Percentiles rank a stretch among this genome's conserved stretches.
Conservation (phyloP, 2,329 filamentous ascomycete genomes). For the Fusarium begoniae region DNA sequence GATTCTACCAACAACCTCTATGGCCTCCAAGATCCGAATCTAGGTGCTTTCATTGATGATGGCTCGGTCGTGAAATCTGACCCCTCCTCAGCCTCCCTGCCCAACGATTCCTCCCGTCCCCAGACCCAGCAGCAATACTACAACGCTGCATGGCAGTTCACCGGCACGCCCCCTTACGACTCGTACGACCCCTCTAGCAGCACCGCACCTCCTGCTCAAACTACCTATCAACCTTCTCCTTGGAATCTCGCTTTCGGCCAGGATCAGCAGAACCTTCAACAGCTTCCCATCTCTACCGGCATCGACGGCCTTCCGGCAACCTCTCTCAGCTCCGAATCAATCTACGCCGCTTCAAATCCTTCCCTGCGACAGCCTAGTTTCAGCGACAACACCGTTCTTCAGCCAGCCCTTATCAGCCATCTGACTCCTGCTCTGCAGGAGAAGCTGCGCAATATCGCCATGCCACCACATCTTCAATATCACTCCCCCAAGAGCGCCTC, state of each 20-base stretch:
- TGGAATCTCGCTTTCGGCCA: conserved; percentile 48
- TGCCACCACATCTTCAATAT: conserved; percentile 70
- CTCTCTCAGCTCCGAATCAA: conserved; percentile 49
- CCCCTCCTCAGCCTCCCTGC: conserved; percentile 42
- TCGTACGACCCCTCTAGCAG: conserved; percentile 53
- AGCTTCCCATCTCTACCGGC: conserved; percentile 47
- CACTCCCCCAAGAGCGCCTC: conserved; percentile 66
- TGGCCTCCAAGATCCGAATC: conserved; percentile 55
- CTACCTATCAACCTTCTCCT: conserved; percentile 47
- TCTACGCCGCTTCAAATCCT: conserved; percentile 45
- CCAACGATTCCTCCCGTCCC: conserved; percentile 48
- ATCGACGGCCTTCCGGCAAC: conserved; percentile 46
- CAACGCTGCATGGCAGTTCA: conserved; percentile 59
- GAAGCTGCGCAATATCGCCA: conserved; percentile 69
- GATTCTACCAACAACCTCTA: conserved; percentile 53
- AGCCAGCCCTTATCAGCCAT: conserved; percentile 38
- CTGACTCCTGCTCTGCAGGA: conserved; percentile 69
- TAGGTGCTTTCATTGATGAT: conserved; percentile 49
- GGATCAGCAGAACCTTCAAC: conserved; percentile 45
- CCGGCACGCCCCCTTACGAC: conserved; percentile 59
- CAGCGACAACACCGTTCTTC: conserved; percentile 45
- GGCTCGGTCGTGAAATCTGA: conserved; percentile 46
- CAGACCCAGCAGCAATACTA: conserved; percentile 47
- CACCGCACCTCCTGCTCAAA: conserved; percentile 47
- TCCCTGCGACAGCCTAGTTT: conserved; percentile 42